Evolutionary conservation across 2,329 filamentous ascomycete genomes (phyloP), one percentile per base, ranked within the genome.

Genomic region (Cladophialophora bantiana): DNA sequence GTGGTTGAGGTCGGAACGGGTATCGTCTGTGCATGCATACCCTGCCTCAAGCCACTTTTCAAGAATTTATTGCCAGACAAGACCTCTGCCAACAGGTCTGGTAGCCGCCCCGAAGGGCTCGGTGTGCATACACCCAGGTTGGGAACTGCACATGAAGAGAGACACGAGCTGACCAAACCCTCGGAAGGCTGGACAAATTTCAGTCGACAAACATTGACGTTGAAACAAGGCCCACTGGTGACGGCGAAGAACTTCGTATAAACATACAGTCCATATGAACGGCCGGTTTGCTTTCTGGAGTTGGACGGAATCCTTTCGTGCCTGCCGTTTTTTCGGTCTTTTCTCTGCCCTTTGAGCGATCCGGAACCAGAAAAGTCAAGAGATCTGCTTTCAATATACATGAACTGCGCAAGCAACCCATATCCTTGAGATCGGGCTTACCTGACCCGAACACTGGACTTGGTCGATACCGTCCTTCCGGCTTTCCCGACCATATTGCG

Each of bases 1-100:
- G 77, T 80, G 13, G 80, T 81, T 59, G 79, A 81, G 64, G 78
- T 78, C 65, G 80, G 80, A 64, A 72, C 80, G 38, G 79, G 77
- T 38, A 81, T 82, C 63, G 71, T 82, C 18, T 79, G 79, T 45
- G 77, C 79, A 40, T 82, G 78, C 9, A 80, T 81, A 35, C 79
- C 79, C 0, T 79, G 77, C 45, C 78, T 81, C 74, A 81, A 81
- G 50, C 76, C 78, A 7, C 77, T 81, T 35, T 77, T 77, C 58
- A 80, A 77, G 40, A 78, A 77, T 45, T 82, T 82, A 74, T 68
- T 80, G 13, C 80, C 80, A 13, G 70, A 69, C 36, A 71, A 65
- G 57, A 65, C n/a, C 62, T 59, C 62, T 3, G 55, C 62, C 20
- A 64, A 66, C 26, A 61, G 62, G 31, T 71, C 69, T 9, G 60